Evolutionary conservation across 345 rosid species (phyloP), one percentile per base, ranked within the genome.

Genomic region (Nephelium lappaceum): DNA sequence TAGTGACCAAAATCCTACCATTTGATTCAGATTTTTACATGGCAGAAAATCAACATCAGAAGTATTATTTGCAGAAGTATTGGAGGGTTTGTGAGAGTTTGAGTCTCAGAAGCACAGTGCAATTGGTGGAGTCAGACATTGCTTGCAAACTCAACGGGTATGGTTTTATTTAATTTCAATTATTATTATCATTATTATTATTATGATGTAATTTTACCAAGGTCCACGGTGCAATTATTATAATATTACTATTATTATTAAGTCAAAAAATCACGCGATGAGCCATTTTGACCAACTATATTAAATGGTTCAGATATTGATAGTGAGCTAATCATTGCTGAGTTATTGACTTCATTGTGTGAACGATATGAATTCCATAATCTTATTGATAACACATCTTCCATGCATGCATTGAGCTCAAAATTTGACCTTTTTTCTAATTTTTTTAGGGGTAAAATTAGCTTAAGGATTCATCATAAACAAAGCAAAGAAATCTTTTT

Each of bases 131-230:
- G 69, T 79, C 78, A 14, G 74, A n/a, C 36, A 60, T 74, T 45
- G 78, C 82, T 47, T 79, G 78, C 78, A 79, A 74, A 79, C 78
- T 79, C 74, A 79, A 74, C 6, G 78, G 78, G 74, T 79, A 68
- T 67, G 67, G 55, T 68, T 77, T 39, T 27, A 45, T 69, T 47
- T 14, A 7, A 31, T 31, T 7, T 67, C 18, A 8, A 27, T 31
- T 31, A 31, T 31, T 31, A 31, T 31, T 31, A 31, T 31, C 36
- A 31, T 4, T 25, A 55, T 38, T 15, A 19, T 27, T 43, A 43
- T 43, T 43, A 43, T 8, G 47, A 9, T 43, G 8, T 0, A 43
- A 43, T 43, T 7, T 43, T 0, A 43, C 49, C 42, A 51, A 71
- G 39, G 53, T 25, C 3, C 15, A 14, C 57, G 8, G 8, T 27